Base-by-base conservation (phyloP, 306 rosid genomes). In the Begonia masoniana region DNA sequence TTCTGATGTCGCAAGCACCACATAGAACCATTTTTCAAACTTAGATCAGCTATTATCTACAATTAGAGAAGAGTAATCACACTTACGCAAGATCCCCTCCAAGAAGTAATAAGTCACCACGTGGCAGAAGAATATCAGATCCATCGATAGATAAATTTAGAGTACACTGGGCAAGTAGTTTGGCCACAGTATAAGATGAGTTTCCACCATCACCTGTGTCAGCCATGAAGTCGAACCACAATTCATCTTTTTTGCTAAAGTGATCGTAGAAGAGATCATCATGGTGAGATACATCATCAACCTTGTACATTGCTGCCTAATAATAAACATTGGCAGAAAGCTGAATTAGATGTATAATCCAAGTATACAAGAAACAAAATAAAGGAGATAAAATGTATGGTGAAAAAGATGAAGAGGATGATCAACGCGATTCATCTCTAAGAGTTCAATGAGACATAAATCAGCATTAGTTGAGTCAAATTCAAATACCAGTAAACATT, bases 81-180 rank as follows among this genome's bases (percentile, higher is more conserved):
- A 75, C 99, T 71, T 78, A 91, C 96, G 99, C 99, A 13, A 91
- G 96, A 79, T 91, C 99, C 43, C 99, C 99, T 72, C 99, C 99
- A 64, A 83, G 83, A 71, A 91, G 72, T 58, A 91, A 87, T 68
- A 91, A 62, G 71, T 86, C 58, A 42, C 94, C 99, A 56, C 99
- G 94, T 9, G 86, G 92, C 62, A 91, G 69, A 55, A 63, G 48
- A 57, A 73, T 54, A 54, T 51, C 61, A 50, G 92, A 72, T 63
- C 75, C 88, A 54, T 69, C 94, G 55, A 67, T 69, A 50, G 51
- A 42, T 31, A 84, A 48, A 57, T 57, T 61, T 69, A 91, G 74
- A 54, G 71, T 73, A 63, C 96, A 96, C 74, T 75, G 95, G 61
- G 99, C 96, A 68, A 91, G 96, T 17, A 91, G 78, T 52, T 82